Evolutionary conservation across 169 alveolate genomes (phyloP).

Genomic region (Condylostoma magnum): DNA sequence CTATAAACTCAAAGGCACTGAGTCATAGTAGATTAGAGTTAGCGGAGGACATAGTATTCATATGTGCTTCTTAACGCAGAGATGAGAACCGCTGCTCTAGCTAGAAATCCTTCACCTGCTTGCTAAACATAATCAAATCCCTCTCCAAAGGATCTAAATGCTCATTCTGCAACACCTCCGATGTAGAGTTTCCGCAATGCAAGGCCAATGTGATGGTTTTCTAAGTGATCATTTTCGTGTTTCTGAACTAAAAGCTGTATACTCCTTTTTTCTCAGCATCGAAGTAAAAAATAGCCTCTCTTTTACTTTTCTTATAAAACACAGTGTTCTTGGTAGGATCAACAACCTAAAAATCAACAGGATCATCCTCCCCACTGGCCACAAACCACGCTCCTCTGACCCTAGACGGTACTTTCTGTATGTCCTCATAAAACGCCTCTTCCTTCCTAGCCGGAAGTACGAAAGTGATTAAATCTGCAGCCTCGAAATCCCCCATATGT

Average conservation of each 20-base stretch:
- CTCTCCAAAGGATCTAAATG: constrained; percentile 24
- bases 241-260: constrained; percentile 39
- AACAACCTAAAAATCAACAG: constrained; percentile 50
- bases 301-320: constrained; percentile 28
- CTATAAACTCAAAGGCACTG: constrained; percentile 27
- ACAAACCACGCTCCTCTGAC: constrained; percentile 56
- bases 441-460: constrained; percentile 37
- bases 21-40: constrained; percentile 41
- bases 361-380: constrained; percentile 29
- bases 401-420: constrained; percentile 30
- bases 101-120: constrained; percentile 13
- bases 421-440: constrained; percentile 50
- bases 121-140: not conserved
- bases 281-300: constrained; percentile 54
- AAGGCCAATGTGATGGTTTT: constrained; percentile 9
- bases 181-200: constrained; percentile 24
- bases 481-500: constrained; percentile 58
- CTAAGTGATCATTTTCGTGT: not conserved
- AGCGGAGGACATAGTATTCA: constrained; percentile 37
- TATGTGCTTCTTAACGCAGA: constrained; percentile 45
- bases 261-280: constrained; percentile 43
- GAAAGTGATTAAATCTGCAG: constrained; percentile 59
- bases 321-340: constrained; percentile 46
- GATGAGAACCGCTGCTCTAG: constrained; percentile 16
- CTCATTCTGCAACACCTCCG: not conserved